Base-by-base conservation (phyloP, 2,329 filamentous ascomycete genomes). In the Amylocarpus encephaloides region DNA sequence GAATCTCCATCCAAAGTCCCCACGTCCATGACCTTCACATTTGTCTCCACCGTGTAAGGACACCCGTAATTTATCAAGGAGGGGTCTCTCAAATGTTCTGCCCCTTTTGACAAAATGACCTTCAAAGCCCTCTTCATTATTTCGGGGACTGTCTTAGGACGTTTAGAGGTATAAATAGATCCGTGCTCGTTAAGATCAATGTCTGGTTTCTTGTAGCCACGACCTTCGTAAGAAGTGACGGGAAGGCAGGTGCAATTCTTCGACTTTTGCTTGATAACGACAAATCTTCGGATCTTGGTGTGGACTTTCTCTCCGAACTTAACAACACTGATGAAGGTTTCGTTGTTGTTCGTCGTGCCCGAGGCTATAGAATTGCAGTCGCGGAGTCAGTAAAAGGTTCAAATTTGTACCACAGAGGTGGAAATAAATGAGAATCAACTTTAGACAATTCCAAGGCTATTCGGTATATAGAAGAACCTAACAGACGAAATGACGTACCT, bases 11-110 rank as follows among this genome's bases (percentile, higher is more conserved):
- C 53, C 7, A 64, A 47, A 11, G 36, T 33, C 0, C 62, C 62
- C 22, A 62, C 46, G 16, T 63, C 57, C 33, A 48, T 54, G 30
- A 62, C 58, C 34, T 61, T 62, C n/a, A 61, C 55, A 36, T 62
- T 57, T 1, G 50, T 46, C 34, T 62, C 58, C 0, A 61, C 55
- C 6, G 51, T 57, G 34, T 61, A 61, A 0, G 51, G 39, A 39
- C 50, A 48, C 1, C 47, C 54, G 41, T 62, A 62, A 43, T 62
- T 59, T 26, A 62, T 49, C 3, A 56, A 48, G 2, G 55, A 59
- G 5, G 50, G 50, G 6, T 59, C 53, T 13, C 36, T 39, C 2
- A 61, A 29, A 2, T 30, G 18, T 6, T 51, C 53, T 4, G 40
- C 51, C 18, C 36, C 35, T 13, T 48, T 49, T 1, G 54, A 49